These are phyloP conservation scores for Clarireedia paspali DNA, from an alignment of 2,329 filamentous ascomycete species.

Conservation along the genomic window DNA sequence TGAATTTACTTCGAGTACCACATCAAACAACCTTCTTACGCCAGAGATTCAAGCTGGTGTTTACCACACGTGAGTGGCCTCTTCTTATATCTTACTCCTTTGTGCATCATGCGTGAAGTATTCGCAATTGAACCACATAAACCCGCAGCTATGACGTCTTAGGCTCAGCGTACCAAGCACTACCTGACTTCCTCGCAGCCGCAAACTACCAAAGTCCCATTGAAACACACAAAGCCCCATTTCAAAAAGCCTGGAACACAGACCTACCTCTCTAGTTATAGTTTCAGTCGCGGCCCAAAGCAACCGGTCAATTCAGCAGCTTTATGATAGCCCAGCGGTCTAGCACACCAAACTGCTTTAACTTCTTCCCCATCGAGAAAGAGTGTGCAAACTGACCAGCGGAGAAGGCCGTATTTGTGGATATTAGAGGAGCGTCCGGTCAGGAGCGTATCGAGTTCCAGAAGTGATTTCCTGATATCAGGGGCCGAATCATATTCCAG, in stretches of 20 bases:
- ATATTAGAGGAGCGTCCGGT: background rate
- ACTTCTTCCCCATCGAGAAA: conserved; percentile 2
- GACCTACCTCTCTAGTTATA: conserved; percentile 1
- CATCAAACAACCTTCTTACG: background rate
- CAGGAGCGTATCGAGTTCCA: background rate
- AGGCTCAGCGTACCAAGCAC: background rate
- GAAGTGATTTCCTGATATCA: background rate
- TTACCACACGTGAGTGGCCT: background rate
- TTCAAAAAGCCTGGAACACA: conserved; percentile 11
- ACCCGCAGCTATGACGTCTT: background rate
- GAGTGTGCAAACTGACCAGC: conserved; percentile 18
- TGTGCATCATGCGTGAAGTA: too few relatives aligned
- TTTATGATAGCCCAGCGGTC: conserved; percentile 9
- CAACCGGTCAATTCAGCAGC: conserved; percentile 4
- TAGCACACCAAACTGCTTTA: background rate
- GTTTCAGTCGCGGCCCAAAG: conserved; percentile 2
- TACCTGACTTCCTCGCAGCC: background rate
- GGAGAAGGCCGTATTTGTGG: conserved; percentile 12
- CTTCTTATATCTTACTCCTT: too few relatives aligned
- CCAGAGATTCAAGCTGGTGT: background rate
- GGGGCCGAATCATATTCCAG: conserved; percentile 32
- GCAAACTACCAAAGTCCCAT: background rate
- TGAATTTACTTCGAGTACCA: background rate
- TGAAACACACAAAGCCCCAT: background rate
- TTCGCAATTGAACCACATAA: background rate